Evolutionary conservation across 768 basidiomycete genomes (phyloP), one percentile per base, ranked within the genome.

Genomic region (Rubroboletus pulcherrimus): DNA sequence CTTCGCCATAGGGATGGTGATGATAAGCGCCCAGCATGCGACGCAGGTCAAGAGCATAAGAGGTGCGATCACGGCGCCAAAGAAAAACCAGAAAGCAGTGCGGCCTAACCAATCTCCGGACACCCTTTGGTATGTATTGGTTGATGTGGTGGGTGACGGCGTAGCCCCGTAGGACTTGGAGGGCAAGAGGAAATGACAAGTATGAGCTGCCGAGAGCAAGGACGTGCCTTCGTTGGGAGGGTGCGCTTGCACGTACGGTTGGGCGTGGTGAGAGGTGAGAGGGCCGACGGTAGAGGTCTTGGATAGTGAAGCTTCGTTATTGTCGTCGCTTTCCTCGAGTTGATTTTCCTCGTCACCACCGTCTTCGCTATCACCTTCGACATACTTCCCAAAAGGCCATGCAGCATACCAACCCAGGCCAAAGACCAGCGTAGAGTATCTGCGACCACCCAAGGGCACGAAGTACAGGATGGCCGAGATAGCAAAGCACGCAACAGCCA

Each of bases 341-440:
- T 66, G 75, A 15, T 66, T 75, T 40, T 74, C 74, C 35, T 79
- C 72, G 26, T 78, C 80, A 9, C 70, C 76, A 10, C 65, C 66
- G 4, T 76, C 70, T 37, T 77, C 75, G 24, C 75, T 68, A 56
- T 86, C 86, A 11, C 93, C 92, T 71, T 98, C 94, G 46, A 99
- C 92, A 68, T 98, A 99, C 72, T 98, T 98, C 19, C 97, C 95
- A 67, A 99, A 99, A 2, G 97, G 97, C 97, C 97, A 98, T 21
- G 84, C 83, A 51, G 98, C 81, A 70, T 99, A 99, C 91, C 94
- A 97, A 7, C 93, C 94, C 26, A 99, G 75, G 14, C 97, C 97
- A 65, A 85, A 93, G 6, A 98, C 76, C 31, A 98, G 79, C n/a
- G 81, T 82, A 3, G 91, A 83, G 69, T 96, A 98, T 47, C 83